These are phyloP conservation scores for Scytalidium lignicola DNA, from an alignment of 2,329 filamentous ascomycete species.

Conservation along the genomic window DNA sequence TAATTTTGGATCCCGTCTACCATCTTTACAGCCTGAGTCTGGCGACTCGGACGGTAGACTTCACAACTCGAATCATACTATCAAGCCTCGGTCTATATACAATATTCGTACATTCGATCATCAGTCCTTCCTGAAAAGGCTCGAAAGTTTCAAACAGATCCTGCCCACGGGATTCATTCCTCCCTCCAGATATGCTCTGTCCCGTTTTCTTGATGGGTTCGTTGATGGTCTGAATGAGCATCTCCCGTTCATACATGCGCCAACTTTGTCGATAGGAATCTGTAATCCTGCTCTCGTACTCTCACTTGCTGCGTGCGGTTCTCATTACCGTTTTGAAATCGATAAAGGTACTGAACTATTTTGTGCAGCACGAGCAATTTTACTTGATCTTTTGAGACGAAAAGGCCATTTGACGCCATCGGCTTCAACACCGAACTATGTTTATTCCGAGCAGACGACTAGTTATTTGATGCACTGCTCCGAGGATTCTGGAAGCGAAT, in stretches of 20 bases:
- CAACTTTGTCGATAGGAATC: conserved; percentile 57
- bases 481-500: neutral
- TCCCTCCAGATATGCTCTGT: conserved; percentile 64
- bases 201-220: conserved; percentile 65
- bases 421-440: neutral
- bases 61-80: neutral
- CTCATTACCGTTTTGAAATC: conserved; percentile 59
- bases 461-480: neutral
- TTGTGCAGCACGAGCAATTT: conserved; percentile 56
- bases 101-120: neutral
- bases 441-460: neutral
- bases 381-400: conserved; percentile 15
- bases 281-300: conserved; percentile 62
- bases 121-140: conserved; percentile 32
- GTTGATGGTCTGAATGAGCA: conserved; percentile 60
- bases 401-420: neutral
- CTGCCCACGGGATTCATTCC: conserved; percentile 59
- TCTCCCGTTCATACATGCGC: conserved; percentile 60
- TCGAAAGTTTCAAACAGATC: conserved; percentile 56
- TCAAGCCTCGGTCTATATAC: neutral
- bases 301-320: conserved; percentile 63
- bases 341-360: conserved; percentile 54
- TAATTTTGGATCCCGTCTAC: conserved; percentile 7
- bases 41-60: neutral
- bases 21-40: conserved; percentile 9